Base-by-base conservation (phyloP, 2,329 filamentous ascomycete genomes). In the Alternaria angustiovoidea region DNA sequence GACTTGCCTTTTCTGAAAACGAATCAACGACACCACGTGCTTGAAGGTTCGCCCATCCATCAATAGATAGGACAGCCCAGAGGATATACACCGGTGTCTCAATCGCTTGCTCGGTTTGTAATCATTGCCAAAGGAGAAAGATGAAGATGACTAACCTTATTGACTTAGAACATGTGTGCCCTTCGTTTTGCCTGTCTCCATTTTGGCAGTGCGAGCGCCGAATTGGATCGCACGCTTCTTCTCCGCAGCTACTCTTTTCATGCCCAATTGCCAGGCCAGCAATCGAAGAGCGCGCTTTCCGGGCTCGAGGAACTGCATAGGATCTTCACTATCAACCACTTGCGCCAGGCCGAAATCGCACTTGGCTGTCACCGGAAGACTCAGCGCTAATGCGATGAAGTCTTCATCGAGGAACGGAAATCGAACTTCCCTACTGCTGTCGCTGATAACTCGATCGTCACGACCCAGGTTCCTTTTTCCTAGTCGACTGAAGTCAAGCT, bases 401-500 rank as follows among this genome's bases (percentile, higher is more conserved):
- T 87, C 83, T 78, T 99, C 95, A 63, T 98, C 95, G 0, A 99
- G 85, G 72, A 88, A 99, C 0, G 96, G 95, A 74, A 96, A 97
- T 36, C 95, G 87, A 32, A 91, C 91, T 79, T 99, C 95, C 62
- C 89, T 90, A 14, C 91, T 88, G 91, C 94, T 98, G 73, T 96
- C 87, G 2, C 92, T 89, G 78, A 97, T 92, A 18, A 94, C 91
- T 24, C 95, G 87, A 78, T 99, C 96, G 73, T 99, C 95, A 9
- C 95, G 89, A 4, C 95, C 96, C 7, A 99, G 85, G 67, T 99
- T 99, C n/a, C 95, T 88, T 79, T 95, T 93, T 1, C 94, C 94
- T 1, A 99, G 87, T 24, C 96, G 88, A 48, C 87, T 84, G 38
- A 98, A 90, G 63, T 99, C 95, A 3, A 98, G 84, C 60, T 91